Evolutionary conservation across 306 rosid genomes (phyloP).

Genomic region (Citrullus colocynthis): DNA sequence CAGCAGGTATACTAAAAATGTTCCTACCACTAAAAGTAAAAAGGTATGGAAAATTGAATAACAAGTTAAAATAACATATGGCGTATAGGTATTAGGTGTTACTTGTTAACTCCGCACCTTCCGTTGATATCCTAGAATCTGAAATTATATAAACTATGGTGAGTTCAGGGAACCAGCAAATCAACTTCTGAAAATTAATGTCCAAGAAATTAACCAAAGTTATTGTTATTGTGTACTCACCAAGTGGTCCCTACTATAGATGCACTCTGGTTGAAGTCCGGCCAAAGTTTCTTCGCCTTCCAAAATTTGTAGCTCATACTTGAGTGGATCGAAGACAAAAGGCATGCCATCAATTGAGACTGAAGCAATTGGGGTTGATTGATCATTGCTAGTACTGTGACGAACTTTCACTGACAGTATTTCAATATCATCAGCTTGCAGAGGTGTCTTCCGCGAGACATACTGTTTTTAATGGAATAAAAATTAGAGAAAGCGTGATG

Average conservation of each 20-base stretch:
- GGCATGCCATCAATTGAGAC: constrained; percentile 20
- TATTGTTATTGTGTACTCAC: constrained; percentile 28
- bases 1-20: constrained; percentile 6
- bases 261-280: constrained; percentile 45
- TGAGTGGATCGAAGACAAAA: constrained; percentile 31
- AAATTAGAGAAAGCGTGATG: neutral
- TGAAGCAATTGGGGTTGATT: constrained; percentile 3
- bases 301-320: constrained; percentile 50
- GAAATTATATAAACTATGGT: constrained; percentile 23
- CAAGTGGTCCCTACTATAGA: constrained; percentile 38
- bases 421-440: constrained; percentile 60
- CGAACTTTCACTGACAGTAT: constrained; percentile 46
- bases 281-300: constrained; percentile 55
- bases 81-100: neutral
- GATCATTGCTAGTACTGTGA: constrained; percentile 8
- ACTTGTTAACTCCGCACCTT: constrained; percentile 28
- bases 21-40: constrained; percentile 5
- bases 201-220: neutral
- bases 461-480: constrained; percentile 30
- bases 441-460: constrained; percentile 43
- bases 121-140: constrained; percentile 69
- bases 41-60: constrained; percentile 6
- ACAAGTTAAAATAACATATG: neutral
- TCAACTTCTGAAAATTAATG: neutral
- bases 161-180: neutral